These are phyloP conservation scores for Entomortierella chlamydospora DNA, from an alignment of 192 early-diverging fungal species.

Conservation along the genomic window DNA sequence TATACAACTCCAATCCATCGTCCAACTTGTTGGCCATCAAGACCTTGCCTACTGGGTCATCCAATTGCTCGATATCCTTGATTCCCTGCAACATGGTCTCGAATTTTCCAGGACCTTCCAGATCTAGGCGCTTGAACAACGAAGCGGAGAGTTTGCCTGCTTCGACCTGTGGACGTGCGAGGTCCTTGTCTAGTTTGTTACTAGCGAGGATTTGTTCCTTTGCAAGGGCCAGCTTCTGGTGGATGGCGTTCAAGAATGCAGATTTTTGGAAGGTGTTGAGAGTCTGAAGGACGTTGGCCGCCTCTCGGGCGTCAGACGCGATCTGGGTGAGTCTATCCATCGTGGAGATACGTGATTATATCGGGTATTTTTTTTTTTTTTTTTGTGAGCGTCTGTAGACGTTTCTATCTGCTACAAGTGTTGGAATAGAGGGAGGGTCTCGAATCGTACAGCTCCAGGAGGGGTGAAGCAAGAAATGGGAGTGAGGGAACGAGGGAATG, in stretches of 20 bases:
- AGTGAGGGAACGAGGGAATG: no score
- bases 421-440: no score
- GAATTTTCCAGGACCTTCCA: conserved; percentile 88
- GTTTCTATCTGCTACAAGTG: no score
- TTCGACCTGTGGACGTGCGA: conserved; percentile 68
- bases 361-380: not conserved
- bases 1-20: conserved; percentile 87
- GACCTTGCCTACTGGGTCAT: conserved; percentile 88
- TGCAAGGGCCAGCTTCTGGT: conserved; percentile 70
- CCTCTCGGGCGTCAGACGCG: conserved; percentile 73
- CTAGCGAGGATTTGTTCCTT: conserved; percentile 79
- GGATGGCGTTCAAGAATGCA: conserved; percentile 77
- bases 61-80: conserved; percentile 84
- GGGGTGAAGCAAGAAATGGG: no score
- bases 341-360: not conserved
- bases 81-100: conserved; percentile 89
- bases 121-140: conserved; percentile 90
- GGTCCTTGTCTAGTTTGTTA: conserved; percentile 83
- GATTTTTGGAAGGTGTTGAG: conserved; percentile 81
- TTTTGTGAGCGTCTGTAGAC: no score
- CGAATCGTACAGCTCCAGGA: no score
- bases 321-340: conserved; percentile 55
- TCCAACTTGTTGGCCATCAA: conserved; percentile 84
- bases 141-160: conserved; percentile 79
- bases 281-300: conserved; percentile 78